These are phyloP conservation scores for Myriosclerotinia scirpicola DNA, from an alignment of 2,329 filamentous ascomycete genomes.

Conservation along the genomic window DNA sequence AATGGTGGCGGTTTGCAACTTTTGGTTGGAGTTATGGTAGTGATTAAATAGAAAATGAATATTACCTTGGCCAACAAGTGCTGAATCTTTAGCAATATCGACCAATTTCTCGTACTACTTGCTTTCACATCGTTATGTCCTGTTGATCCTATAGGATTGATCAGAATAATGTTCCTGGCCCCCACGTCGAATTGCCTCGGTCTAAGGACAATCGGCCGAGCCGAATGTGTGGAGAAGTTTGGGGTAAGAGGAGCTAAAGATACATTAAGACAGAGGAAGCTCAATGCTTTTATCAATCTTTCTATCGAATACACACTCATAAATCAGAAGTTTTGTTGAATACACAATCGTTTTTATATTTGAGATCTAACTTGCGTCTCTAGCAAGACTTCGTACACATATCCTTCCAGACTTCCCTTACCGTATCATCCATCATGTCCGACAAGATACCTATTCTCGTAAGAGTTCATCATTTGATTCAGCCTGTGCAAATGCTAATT, in stretches of 20 bases:
- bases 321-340: background rate
- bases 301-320: background rate
- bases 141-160: background rate
- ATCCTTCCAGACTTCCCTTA: background rate
- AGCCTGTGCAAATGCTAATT: constrained; percentile 28
- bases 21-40: constrained; percentile 17
- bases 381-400: background rate
- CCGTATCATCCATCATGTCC: constrained; percentile 43
- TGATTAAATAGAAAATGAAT: constrained; percentile 16
- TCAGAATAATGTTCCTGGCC: background rate
- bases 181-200: constrained; percentile 29
- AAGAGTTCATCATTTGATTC: constrained; percentile 31
- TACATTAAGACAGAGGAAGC: background rate
- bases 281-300: background rate
- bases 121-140: background rate
- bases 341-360: background rate
- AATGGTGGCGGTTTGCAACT: constrained; percentile 14
- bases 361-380: background rate
- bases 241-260: constrained; percentile 19
- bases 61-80: background rate
- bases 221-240: constrained; percentile 32
- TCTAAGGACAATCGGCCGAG: constrained; percentile 24
- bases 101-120: constrained; percentile 7
- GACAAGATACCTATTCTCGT: constrained; percentile 50
- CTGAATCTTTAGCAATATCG: background rate